phyloP scores from a whole-genome alignment of 257 asterid species.

The Jasminum sambac region DNA sequence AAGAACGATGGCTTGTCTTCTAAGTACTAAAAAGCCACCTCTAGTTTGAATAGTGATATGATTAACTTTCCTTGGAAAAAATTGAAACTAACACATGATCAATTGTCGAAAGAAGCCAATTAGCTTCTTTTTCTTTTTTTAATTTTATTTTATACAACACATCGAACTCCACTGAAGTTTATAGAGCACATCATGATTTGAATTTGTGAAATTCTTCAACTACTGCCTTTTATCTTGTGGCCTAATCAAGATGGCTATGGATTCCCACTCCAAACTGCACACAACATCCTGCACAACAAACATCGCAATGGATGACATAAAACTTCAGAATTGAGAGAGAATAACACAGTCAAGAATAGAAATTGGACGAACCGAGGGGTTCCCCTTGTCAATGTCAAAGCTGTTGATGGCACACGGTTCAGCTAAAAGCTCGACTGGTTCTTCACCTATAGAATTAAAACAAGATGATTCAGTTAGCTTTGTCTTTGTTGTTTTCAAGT shows the following conservation, averaged over 20 bases:
- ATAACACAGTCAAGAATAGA: background rate
- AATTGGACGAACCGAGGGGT: slow-evolving; percentile 61
- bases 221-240: slow-evolving; percentile 23
- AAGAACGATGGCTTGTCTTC: no score
- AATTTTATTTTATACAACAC: no score
- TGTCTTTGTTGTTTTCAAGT: no score
- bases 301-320: background rate
- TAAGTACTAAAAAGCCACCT: no score
- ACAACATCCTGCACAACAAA: slow-evolving; percentile 63
- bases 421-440: slow-evolving; percentile 73
- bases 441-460: slow-evolving; percentile 54
- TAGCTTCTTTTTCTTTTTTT: no score
- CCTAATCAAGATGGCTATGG: slow-evolving; percentile 71
- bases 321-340: background rate
- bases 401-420: slow-evolving; percentile 93
- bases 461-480: slow-evolving; percentile 11
- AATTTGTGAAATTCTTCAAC: background rate
- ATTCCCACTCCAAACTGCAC: slow-evolving; percentile 98
- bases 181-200: background rate
- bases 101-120: no score
- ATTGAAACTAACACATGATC: no score
- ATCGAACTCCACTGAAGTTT: background rate
- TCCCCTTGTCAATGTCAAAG: slow-evolving; percentile 84
- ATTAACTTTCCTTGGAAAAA: no score
- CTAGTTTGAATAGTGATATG: no score